Evolutionary conservation across 805 yeast genomes (phyloP).

Genomic region (Kuraishia cidri): DNA sequence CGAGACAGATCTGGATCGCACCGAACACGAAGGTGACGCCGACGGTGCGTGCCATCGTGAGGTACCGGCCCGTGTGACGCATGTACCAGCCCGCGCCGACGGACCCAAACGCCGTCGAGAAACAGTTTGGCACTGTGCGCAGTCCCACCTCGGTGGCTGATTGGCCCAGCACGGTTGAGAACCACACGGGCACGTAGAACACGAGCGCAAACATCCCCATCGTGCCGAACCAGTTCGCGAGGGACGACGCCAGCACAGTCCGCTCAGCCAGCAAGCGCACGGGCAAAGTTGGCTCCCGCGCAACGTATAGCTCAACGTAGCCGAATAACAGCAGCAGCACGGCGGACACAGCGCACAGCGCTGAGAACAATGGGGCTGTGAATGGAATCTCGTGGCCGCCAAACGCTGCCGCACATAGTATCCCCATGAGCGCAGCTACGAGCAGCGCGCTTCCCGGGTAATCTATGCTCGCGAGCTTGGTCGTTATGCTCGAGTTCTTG

Average conservation of each 20-base stretch:
- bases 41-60: conserved; percentile 28
- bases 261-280: conserved; percentile 44
- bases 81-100: conserved; percentile 56
- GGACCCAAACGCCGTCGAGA: conserved; percentile 59
- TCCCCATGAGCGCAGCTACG: conserved; percentile 45
- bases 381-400: conserved; percentile 51
- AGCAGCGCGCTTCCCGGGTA: conserved; percentile 55
- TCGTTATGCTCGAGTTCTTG: conserved; percentile 29
- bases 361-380: conserved; percentile 29
- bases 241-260: conserved; percentile 56
- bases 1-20: conserved; percentile 18
- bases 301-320: conserved; percentile 39
- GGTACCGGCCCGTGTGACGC: conserved; percentile 59
- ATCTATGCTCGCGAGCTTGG: conserved; percentile 52
- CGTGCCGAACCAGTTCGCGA: conserved; percentile 62
- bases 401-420: conserved; percentile 57
- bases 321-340: conserved; percentile 30
- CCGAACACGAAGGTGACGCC: conserved; percentile 38
- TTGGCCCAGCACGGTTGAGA: conserved; percentile 41
- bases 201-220: conserved; percentile 58
- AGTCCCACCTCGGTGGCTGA: conserved; percentile 50
- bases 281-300: conserved; percentile 63
- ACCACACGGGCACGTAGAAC: conserved; percentile 66
- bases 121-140: conserved; percentile 47
- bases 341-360: conserved; percentile 22